A percentile compares a stretch with the other conserved stretches of the same genome.
These are phyloP conservation scores for Amanita pseudoporphyria DNA, from an alignment of 768 basidiomycete species.

Conservation along the genomic window DNA sequence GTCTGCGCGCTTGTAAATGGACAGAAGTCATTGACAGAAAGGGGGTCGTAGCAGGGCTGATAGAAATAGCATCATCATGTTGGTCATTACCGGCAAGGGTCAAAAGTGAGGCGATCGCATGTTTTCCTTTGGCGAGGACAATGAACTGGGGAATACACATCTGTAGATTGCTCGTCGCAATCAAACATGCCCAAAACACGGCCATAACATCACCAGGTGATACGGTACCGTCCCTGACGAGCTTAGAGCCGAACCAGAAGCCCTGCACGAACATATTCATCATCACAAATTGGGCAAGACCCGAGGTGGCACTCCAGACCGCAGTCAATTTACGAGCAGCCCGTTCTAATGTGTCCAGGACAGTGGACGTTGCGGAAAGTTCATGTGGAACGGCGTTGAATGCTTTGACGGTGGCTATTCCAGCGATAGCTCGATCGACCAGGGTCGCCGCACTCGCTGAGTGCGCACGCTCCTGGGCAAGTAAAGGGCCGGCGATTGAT, in stretches of 20 bases:
- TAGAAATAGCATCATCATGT: conserved; percentile 15
- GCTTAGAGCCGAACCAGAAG: conserved; percentile 90
- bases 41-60: conserved; percentile 2
- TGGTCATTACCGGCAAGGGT: conserved; percentile 41
- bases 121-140: conserved; percentile 72
- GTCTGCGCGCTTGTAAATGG: conserved; percentile 37
- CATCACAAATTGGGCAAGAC: conserved; percentile 68
- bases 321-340: conserved; percentile 46
- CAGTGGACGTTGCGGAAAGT: conserved; percentile 31
- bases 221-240: conserved; percentile 71
- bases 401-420: conserved; percentile 87
- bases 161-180: conserved; percentile 82
- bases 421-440: conserved; percentile 64
- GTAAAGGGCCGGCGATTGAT: conserved; percentile 52
- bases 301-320: conserved; percentile 70
- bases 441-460: conserved; percentile 68
- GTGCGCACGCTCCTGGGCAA: conserved; percentile 54
- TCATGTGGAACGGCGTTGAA: conserved; percentile 66
- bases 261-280: conserved; percentile 94
- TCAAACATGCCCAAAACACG: conserved; percentile 97
- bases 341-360: conserved; percentile 33
- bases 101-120: conserved; percentile 62
- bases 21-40: conserved; percentile 19
- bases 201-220: conserved; percentile 78
- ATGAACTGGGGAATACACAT: conserved; percentile 80